Percentiles rank a stretch among this genome's conserved stretches.
These are phyloP conservation scores for Termitomyces sp. DNA, from an alignment of 768 basidiomycete genomes.

Conservation along the genomic window DNA sequence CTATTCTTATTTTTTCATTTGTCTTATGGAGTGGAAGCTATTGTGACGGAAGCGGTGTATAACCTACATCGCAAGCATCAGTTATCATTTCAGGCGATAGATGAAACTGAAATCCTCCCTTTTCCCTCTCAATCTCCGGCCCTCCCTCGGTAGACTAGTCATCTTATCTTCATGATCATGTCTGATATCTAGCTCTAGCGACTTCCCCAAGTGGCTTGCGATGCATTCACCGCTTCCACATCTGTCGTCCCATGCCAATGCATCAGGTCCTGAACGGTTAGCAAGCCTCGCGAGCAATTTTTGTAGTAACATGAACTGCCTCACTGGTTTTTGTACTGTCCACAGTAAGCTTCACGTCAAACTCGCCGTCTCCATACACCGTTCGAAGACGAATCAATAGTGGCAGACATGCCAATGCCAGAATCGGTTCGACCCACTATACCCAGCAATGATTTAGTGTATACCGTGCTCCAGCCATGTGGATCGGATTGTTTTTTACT, in stretches of 20 bases:
- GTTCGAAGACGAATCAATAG: constrained; percentile 15
- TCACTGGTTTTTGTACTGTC: constrained; percentile 44
- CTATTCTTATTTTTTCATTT: background rate
- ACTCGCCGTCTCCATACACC: background rate
- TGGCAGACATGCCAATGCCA: constrained; percentile 28
- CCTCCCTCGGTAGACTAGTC: constrained; percentile 15
- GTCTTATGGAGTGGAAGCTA: constrained; percentile 39
- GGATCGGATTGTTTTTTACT: constrained; percentile 31
- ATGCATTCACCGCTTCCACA: constrained; percentile 10
- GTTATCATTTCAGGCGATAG: constrained; percentile 43
- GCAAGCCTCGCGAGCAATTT: constrained; percentile 38
- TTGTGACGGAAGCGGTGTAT: constrained; percentile 46
- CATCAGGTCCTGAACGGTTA: constrained; percentile 22
- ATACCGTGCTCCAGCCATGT: constrained; percentile 23
- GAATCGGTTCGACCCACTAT: constrained; percentile 21
- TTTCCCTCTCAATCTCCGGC: constrained; percentile 26
- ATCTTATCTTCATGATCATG: background rate
- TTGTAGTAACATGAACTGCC: constrained; percentile 51
- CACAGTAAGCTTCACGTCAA: constrained; percentile 37
- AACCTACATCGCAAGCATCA: constrained; percentile 35
- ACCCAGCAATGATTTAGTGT: constrained; percentile 17
- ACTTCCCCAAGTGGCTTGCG: constrained; percentile 30
- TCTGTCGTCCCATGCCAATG: constrained; percentile 4
- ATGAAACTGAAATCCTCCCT: constrained; percentile 46
- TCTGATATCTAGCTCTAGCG: constrained; percentile 19